Base-by-base conservation (phyloP, 495 filamentous ascomycete species). In the Sporormia fimetaria region DNA sequence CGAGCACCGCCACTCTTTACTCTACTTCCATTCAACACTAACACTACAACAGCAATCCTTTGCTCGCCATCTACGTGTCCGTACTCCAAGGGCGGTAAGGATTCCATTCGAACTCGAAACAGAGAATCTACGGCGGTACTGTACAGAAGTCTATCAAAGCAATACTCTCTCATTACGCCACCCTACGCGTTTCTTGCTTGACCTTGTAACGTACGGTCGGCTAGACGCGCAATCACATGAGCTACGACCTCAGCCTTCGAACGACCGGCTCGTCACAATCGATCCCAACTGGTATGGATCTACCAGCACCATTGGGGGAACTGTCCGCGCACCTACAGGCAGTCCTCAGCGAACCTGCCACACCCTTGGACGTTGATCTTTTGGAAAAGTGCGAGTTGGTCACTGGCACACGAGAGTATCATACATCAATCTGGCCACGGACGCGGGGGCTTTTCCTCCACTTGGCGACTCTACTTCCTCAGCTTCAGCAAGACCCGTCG, bases 401-500 rank as follows among this genome's bases (percentile, higher is more conserved):
- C 39, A 44, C 43, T 16, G 41, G 17, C 27, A 52, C 42, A 6
- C 36, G 31, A n/a, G 48, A 55, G 14, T 54, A 37, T 27, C 30
- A 27, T 1, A 33, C 23, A 12, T 14, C 29, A 12, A 6, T 23
- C 10, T 54, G 51, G 51, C 28, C 22, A 10, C 16, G 42, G 23
- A 45, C 45, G 1, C 40, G 28, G 15, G 37, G 40, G 11, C 40
- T 54, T 14, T 54, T 54, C 36, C 15, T 54, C 15, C 47, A 51
- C 28, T 15, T 55, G 17, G 37, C 47, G 3, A 27, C 27, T 17
- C 35, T 55, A 16, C 42, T 55, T 11, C 41, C 47, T 2, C 28
- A 41, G 10, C 33, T 56, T 3, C 43, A 56, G 32, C 51, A 55
- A 22, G 51, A 55, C 24, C 51, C 51, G 23, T 28, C 42, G 8